Percentiles rank a stretch among this genome's conserved stretches.
Evolutionary conservation across 2,329 filamentous ascomycete genomes (phyloP).

Genomic region (Zymoseptoria passerinii): DNA sequence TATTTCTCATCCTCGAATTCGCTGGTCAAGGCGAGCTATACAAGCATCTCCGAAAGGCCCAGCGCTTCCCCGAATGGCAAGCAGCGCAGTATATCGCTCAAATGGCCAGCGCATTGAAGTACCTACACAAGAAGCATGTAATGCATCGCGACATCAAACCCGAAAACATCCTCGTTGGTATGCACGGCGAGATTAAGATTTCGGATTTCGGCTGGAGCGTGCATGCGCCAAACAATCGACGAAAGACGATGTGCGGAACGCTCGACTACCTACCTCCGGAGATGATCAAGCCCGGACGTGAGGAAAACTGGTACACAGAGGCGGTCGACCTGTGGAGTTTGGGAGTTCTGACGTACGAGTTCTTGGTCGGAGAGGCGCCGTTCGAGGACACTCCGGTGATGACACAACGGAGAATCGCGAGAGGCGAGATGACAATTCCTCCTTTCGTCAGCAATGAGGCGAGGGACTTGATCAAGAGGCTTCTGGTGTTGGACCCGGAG

Average conservation of each 20-base stretch:
- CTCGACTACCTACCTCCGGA: constrained; percentile 95
- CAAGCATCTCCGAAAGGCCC: constrained; percentile 73
- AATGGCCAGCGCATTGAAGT: constrained; percentile 82
- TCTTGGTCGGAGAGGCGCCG: constrained; percentile 87
- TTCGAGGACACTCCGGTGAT: constrained; percentile 94
- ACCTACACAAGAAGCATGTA: constrained; percentile 92
- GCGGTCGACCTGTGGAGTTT: constrained; percentile 96
- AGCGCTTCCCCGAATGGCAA: constrained; percentile 76
- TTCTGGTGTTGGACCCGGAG: constrained; percentile 86
- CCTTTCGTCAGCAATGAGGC: constrained; percentile 86
- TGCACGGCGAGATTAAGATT: constrained; percentile 97
- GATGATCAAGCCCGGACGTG: constrained; percentile 79
- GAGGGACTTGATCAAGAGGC: constrained; percentile 80
- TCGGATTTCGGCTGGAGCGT: constrained; percentile 98
- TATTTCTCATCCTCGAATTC: constrained; percentile 82
- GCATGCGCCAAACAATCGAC: constrained; percentile 87
- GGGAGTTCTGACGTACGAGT: constrained; percentile 92
- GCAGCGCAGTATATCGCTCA: constrained; percentile 81
- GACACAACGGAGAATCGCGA: constrained; percentile 82
- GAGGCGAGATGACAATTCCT: constrained; percentile 87
- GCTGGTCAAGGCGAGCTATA: constrained; percentile 80
- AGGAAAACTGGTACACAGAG: constrained; percentile 81
- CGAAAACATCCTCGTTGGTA: constrained; percentile 91
- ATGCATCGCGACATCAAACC: constrained; percentile 98
- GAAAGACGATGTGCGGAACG: constrained; percentile 94